These are phyloP conservation scores for Fraxinus nigra DNA, from an alignment of 305 asterid genomes.

Conservation along the genomic window DNA sequence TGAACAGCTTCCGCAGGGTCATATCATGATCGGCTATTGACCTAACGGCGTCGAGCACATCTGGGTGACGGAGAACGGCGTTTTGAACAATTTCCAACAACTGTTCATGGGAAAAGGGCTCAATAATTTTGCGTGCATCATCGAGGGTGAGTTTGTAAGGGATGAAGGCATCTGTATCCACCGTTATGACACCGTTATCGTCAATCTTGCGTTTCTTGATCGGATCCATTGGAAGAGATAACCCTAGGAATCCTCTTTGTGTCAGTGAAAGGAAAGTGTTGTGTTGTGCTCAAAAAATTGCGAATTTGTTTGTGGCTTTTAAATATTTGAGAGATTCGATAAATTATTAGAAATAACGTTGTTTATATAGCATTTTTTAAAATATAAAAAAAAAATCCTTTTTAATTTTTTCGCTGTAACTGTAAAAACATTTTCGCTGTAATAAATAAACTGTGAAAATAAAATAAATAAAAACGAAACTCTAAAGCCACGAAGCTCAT, in stretches of 20 bases:
- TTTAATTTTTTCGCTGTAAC: background rate
- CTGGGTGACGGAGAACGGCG: slow-evolving; percentile 60
- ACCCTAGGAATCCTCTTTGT: slow-evolving; percentile 11
- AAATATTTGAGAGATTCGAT: background rate
- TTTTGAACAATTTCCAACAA: slow-evolving; percentile 56
- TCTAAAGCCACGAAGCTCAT: background rate
- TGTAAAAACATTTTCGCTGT: background rate
- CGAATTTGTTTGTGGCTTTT: background rate
- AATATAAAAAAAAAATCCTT: background rate
- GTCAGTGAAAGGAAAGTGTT: background rate
- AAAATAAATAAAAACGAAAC: background rate
- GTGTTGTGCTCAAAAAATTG: background rate
- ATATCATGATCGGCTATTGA: slow-evolving; percentile 55
- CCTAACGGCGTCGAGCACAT: slow-evolving; percentile 68
- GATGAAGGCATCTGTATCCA: slow-evolving; percentile 32
- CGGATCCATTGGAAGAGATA: slow-evolving; percentile 44
- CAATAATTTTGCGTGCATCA: slow-evolving; percentile 66
- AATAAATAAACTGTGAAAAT: background rate
- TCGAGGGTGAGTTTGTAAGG: slow-evolving; percentile 47
- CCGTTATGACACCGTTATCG: slow-evolving; percentile 46
- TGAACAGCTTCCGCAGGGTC: slow-evolving; percentile 74
- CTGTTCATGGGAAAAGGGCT: slow-evolving; percentile 59
- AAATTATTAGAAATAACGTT: background rate
- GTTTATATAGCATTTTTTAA: background rate
- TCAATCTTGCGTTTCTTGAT: slow-evolving; percentile 69